Conservation (phyloP, 768 basidiomycete genomes). For the Floccularia luteovirens region DNA sequence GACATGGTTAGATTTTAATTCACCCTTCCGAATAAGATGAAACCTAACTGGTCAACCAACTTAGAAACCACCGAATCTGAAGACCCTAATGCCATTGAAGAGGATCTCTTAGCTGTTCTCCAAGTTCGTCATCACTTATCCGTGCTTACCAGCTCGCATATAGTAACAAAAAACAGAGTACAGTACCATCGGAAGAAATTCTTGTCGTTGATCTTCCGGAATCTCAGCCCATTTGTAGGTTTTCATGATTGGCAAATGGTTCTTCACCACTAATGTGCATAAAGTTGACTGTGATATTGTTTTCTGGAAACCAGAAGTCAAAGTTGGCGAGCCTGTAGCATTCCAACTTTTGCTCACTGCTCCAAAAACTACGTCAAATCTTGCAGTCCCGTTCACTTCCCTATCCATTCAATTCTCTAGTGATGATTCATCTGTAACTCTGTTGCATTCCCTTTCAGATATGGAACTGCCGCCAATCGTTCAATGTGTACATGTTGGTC, state of each 20-base stretch:
- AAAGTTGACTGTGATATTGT: constrained; percentile 58
- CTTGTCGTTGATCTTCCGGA: constrained; percentile 59
- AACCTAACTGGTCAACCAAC: constrained; percentile 3
- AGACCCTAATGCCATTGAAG: constrained; percentile 45
- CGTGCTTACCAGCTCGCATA: neutral
- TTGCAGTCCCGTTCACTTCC: constrained; percentile 52
- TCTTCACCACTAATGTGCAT: constrained; percentile 3
- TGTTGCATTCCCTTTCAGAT: constrained; percentile 30
- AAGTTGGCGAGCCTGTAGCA: constrained; percentile 51
- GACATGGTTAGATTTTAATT: constrained; percentile 45
- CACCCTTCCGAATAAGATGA: neutral
- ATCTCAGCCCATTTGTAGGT: constrained; percentile 54
- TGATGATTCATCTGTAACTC: constrained; percentile 33
- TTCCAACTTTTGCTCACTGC: constrained; percentile 71
- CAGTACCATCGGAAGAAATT: constrained; percentile 55
- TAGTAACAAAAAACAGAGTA: constrained; percentile 40
- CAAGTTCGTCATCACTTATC: constrained; percentile 35
- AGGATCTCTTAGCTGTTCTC: constrained; percentile 68
- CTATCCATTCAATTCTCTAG: constrained; percentile 54
- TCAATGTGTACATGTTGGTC: constrained; percentile 39
- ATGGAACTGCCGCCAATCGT: constrained; percentile 16
- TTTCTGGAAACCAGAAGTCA: constrained; percentile 65
- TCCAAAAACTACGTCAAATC: constrained; percentile 37
- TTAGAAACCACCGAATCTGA: constrained; percentile 32
- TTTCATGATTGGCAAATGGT: too few species aligned